These are phyloP conservation scores for Paramarasmius palmivorus DNA, from an alignment of 1,284 basidiomycete genomes.

Conservation along the genomic window DNA sequence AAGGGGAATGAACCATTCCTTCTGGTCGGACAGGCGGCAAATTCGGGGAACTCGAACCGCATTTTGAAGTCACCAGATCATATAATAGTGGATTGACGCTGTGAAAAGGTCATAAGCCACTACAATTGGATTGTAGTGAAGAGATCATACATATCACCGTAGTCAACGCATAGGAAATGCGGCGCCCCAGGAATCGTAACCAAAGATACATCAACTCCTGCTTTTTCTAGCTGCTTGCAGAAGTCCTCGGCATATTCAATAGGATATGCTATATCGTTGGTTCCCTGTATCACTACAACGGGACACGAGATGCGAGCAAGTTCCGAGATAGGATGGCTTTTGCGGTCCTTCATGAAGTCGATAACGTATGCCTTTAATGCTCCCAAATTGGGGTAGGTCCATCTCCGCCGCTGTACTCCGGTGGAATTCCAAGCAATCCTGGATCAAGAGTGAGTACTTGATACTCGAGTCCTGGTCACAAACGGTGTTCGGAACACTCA, in stretches of 20 bases:
- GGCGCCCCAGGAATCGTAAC: constrained; percentile 29
- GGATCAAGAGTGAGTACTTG: background rate
- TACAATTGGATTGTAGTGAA: background rate
- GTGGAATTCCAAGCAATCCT: background rate
- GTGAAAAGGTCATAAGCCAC: background rate
- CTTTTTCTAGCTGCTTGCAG: constrained; percentile 23
- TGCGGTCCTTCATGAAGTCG: constrained; percentile 10
- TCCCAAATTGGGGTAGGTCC: background rate
- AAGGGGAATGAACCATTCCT: too few relatives aligned
- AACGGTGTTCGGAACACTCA: background rate
- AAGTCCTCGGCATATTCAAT: constrained; percentile 25
- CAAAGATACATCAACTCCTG: constrained; percentile 29
- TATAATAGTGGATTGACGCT: constrained; percentile 25
- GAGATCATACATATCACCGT: constrained; percentile 28
- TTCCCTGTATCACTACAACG: constrained; percentile 16
- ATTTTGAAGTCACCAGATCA: background rate
- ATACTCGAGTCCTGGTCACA: background rate
- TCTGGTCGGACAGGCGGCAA: too few relatives aligned
- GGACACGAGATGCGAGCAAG: constrained; percentile 15
- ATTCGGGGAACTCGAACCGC: too few relatives aligned
- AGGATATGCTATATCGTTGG: constrained; percentile 13
- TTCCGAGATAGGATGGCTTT: constrained; percentile 2
- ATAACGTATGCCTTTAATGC: constrained; percentile 6
- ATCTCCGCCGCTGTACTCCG: too few relatives aligned
- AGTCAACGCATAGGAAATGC: constrained; percentile 35